phyloP scores from a whole-genome alignment of 306 rosid genomes.

The Cyamopsis tetragonoloba region DNA sequence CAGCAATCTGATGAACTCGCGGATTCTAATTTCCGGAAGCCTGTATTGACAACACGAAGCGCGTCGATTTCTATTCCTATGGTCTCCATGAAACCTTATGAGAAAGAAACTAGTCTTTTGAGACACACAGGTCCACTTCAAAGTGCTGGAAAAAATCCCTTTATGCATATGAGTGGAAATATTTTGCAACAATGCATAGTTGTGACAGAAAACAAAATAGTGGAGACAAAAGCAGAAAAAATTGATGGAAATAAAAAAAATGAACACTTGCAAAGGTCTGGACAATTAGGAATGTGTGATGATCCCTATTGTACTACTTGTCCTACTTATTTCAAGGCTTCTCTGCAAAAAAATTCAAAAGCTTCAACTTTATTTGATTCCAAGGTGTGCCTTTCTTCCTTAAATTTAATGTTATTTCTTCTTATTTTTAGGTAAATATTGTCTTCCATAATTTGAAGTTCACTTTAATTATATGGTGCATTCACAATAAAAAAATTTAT shows the following conservation, averaged over 20 bases:
- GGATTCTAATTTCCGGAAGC: slow-evolving; percentile 28
- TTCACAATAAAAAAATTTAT: not conserved
- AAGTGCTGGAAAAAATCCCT: slow-evolving; percentile 40
- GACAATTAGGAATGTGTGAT: slow-evolving; percentile 77
- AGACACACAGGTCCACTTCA: slow-evolving; percentile 56
- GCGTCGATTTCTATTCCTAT: slow-evolving; percentile 50
- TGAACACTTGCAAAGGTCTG: slow-evolving; percentile 70
- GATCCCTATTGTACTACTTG: slow-evolving; percentile 90
- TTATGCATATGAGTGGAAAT: slow-evolving; percentile 45
- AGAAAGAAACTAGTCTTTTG: slow-evolving; percentile 39
- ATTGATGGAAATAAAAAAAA: slow-evolving; percentile 35
- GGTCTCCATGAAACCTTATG: slow-evolving; percentile 38
- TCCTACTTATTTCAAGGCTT: slow-evolving; percentile 49
- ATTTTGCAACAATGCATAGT: slow-evolving; percentile 15
- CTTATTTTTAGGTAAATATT: not conserved
- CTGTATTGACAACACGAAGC: slow-evolving; percentile 37
- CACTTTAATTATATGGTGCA: not conserved
- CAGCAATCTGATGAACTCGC: slow-evolving; percentile 29
- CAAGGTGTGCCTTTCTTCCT: slow-evolving; percentile 44
- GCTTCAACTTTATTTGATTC: slow-evolving; percentile 43
- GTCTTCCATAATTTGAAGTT: slow-evolving; percentile 1
- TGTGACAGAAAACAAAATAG: slow-evolving; percentile 30
- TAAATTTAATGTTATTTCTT: not conserved
- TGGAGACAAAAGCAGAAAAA: slow-evolving; percentile 31
- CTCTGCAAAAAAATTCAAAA: slow-evolving; percentile 40